Evolutionary conservation across 202 grass and related monocot species (phyloP), one percentile per base, ranked within the genome.

Genomic region (Elaeis oleifera): DNA sequence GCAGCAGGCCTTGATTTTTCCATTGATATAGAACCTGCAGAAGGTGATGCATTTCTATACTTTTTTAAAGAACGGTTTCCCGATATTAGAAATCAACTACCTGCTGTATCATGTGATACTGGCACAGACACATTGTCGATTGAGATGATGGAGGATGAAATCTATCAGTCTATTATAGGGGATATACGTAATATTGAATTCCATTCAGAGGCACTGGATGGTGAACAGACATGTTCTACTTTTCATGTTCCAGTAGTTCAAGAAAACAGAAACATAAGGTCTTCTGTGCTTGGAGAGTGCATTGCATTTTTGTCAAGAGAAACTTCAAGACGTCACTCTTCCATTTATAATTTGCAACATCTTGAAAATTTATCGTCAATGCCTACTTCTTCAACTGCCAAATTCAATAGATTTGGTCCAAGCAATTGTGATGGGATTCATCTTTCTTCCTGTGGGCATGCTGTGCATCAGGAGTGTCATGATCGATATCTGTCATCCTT

Each of bases 391-490:
- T 64, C 77, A 63, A 64, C 49, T 61, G 73, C 25, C 48, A 69
- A 48, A 69, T 61, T 62, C 58, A 83, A 78, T 72, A 78, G 73
- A 70, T 99, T 99, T 80, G 80, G 95, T 39, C 85, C 85, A 1
- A 50, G 56, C 26, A 80, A 94, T 83, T 89, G 95, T 83, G 88
- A 99, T 78, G 95, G 95, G 71, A 79, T 99, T 54, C 89, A 94
- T 68, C 84, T 99, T 63, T 89, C 89, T 29, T 89, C 95, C 39
- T 99, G 95, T 66, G 95, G 95, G 27, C 95, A 99, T 80, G 95
- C 89, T 64, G 88, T 99, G 54, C 95, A 99, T 81, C 95, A 94
- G 53, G 89, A 99, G 72, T 99, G 95, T 50, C 80, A 94, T 68
- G 95, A 94, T 61, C 73, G 95, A 58, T 99, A 99, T 79, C 71